Percentiles rank a stretch among this genome's conserved stretches.
Conservation (phyloP, 306 rosid genomes). For the Fragaria ananassa region DNA sequence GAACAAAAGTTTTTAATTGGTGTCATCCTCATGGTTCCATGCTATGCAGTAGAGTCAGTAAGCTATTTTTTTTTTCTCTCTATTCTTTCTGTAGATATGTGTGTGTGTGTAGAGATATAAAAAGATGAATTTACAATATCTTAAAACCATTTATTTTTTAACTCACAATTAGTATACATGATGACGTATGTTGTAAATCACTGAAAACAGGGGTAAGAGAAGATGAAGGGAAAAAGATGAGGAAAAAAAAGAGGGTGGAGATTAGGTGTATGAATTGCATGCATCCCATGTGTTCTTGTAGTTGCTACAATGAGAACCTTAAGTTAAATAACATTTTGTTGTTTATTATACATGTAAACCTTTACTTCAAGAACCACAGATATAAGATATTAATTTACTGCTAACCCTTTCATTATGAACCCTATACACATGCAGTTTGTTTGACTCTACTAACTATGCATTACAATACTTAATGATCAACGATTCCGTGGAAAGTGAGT, state of each 20-base stretch:
- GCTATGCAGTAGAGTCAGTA: slow-evolving; percentile 94
- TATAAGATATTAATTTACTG: background rate
- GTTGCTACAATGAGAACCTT: background rate
- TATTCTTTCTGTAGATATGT: background rate
- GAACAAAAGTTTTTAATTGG: slow-evolving; percentile 95
- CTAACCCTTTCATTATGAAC: background rate
- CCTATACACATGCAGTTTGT: background rate
- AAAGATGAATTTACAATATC: background rate
- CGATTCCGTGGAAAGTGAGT: background rate
- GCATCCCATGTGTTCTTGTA: background rate
- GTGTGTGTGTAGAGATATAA: background rate
- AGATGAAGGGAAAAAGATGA: background rate
- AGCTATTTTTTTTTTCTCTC: slow-evolving; percentile 25
- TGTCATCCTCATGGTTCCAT: slow-evolving; percentile 94
- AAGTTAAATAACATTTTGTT: background rate
- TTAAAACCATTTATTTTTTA: background rate
- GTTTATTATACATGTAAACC: background rate
- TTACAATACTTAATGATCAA: background rate
- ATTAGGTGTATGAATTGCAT: background rate
- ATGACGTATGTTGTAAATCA: background rate
- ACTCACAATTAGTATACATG: background rate
- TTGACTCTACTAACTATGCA: background rate
- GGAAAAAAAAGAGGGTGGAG: background rate
- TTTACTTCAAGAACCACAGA: background rate
- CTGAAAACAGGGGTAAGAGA: background rate